phyloP scores from a whole-genome alignment of 78 protist species.

The Cavenderia fasciculata region DNA sequence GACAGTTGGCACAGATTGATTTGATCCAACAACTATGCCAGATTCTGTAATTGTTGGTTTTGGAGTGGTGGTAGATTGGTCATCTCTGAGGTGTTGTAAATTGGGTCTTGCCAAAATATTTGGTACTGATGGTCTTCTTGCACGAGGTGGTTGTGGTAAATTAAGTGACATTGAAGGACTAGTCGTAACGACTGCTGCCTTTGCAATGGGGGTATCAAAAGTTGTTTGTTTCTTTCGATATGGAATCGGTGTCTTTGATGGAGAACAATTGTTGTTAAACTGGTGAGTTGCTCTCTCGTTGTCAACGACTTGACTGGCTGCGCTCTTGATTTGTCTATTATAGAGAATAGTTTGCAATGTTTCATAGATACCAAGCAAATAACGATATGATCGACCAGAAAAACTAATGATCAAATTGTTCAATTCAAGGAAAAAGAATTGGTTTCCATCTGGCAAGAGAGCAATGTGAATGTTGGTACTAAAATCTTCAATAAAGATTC shows the following conservation, averaged over 20 bases:
- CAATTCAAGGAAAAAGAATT: conserved; percentile 56
- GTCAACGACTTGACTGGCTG: neutral
- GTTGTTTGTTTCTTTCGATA: no score
- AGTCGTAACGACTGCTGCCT: neutral
- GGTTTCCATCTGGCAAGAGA: conserved; percentile 61
- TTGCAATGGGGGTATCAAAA: neutral
- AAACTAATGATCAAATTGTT: conserved; percentile 34
- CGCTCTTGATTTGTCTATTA: neutral
- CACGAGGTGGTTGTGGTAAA: neutral
- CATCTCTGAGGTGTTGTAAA: no score
- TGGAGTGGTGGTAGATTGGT: neutral
- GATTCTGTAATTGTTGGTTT: neutral
- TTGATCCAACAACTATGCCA: neutral
- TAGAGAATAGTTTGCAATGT: conserved; percentile 5
- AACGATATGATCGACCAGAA: conserved; percentile 53
- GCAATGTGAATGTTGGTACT: conserved; percentile 23
- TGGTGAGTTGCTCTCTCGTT: no score
- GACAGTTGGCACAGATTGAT: neutral
- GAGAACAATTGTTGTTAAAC: no score
- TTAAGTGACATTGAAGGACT: neutral
- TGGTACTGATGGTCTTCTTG: neutral
- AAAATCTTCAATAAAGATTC: conserved; percentile 35
- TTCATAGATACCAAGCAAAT: conserved; percentile 45
- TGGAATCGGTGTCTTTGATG: conserved; percentile 29
- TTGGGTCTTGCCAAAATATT: no score